Evolutionary conservation across 2,329 filamentous ascomycete species (phyloP).

Genomic region (Cladosporium sp.): DNA sequence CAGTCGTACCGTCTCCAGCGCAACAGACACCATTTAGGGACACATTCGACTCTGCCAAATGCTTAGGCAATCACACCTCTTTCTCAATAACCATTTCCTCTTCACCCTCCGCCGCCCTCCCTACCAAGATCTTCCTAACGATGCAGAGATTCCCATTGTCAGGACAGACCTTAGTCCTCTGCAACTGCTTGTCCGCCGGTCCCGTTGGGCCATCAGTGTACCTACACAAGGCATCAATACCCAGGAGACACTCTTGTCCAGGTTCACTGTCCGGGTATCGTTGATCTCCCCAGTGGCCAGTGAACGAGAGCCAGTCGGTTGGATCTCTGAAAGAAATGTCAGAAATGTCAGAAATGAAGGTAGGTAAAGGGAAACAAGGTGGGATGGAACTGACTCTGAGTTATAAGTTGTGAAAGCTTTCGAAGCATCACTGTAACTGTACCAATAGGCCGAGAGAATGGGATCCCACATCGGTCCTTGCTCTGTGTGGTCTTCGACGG

Average conservation of each 20-base stretch:
- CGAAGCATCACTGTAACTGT: constrained; percentile 45
- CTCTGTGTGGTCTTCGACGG: constrained; percentile 54
- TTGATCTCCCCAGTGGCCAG: constrained; percentile 60
- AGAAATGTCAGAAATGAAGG: constrained; percentile 2
- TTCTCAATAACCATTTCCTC: neutral
- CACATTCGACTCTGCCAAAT: too few relatives aligned
- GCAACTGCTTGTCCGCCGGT: constrained; percentile 56
- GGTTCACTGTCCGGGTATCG: constrained; percentile 51
- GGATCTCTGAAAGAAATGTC: constrained; percentile 35
- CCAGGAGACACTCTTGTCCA: constrained; percentile 45
- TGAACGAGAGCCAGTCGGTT: constrained; percentile 53
- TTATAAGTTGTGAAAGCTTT: constrained; percentile 46
- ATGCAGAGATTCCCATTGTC: constrained; percentile 44
- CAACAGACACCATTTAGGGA: too few relatives aligned
- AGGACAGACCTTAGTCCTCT: constrained; percentile 55
- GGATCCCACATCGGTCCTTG: constrained; percentile 60
- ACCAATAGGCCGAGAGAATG: constrained; percentile 51
- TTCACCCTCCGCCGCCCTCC: neutral
- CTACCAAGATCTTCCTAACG: constrained; percentile 16
- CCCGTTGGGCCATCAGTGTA: constrained; percentile 58
- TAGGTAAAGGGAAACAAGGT: neutral
- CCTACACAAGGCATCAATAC: constrained; percentile 37
- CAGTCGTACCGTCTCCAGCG: too few relatives aligned
- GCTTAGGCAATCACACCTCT: too few relatives aligned
- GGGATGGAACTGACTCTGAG: constrained; percentile 2